phyloP scores from a whole-genome alignment of 345 rosid species.

The Bruguiera parviflora region DNA sequence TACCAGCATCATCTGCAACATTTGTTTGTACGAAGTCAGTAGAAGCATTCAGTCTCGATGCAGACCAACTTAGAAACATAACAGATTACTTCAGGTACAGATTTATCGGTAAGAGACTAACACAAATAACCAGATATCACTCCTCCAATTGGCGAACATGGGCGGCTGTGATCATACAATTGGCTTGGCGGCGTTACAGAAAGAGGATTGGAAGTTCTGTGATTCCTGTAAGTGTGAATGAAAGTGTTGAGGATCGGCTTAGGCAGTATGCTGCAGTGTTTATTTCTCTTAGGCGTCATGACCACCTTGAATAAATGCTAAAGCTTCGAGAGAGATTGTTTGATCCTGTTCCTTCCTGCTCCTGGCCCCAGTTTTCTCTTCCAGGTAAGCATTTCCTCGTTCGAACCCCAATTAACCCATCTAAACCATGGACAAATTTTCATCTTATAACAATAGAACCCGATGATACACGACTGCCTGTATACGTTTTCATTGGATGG shows the following conservation, averaged over 20 bases:
- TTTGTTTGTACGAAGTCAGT: conserved; percentile 39
- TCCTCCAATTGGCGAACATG: conserved; percentile 67
- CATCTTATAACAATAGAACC: no score
- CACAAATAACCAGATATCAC: conserved; percentile 49
- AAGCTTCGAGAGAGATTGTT: no score
- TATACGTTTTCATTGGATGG: no score
- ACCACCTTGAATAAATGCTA: conserved; percentile 49
- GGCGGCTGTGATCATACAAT: conserved; percentile 64
- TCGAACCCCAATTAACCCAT: no score
- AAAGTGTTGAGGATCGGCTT: conserved; percentile 31
- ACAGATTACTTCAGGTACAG: conserved; percentile 58
- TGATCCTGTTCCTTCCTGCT: no score
- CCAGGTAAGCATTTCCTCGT: no score
- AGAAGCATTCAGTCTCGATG: conserved; percentile 54
- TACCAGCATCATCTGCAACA: conserved; percentile 58
- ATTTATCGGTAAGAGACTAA: conserved; percentile 46
- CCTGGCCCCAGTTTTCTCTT: no score
- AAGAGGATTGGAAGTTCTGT: conserved; percentile 30
- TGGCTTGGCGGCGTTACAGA: conserved; percentile 53
- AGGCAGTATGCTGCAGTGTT: conserved; percentile 55
- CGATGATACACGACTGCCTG: no score
- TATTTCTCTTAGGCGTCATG: conserved; percentile 61
- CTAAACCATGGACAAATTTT: no score
- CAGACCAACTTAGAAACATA: conserved; percentile 39
- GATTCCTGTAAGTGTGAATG: conserved; percentile 23